Evolutionary conservation across 306 rosid species (phyloP), one percentile per base, ranked within the genome.

Genomic region (Parietaria judaica): DNA sequence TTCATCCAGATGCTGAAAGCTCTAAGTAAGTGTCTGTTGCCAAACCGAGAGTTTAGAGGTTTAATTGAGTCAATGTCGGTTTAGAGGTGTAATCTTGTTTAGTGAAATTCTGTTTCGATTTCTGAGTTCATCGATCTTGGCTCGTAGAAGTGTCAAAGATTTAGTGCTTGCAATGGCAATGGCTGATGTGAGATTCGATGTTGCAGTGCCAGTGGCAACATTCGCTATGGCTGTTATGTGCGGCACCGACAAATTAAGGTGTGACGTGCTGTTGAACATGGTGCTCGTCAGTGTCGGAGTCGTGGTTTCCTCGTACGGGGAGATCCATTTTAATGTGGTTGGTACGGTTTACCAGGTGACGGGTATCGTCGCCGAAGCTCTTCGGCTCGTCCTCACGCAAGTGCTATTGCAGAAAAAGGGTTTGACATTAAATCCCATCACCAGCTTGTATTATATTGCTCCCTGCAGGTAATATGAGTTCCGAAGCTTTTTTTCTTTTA

Each of bases 1-100:
- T 92, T 92, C 78, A 92, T 92, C 76, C 99, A 92, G 81, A 92
- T 92, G 99, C 99, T 92, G 67, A 92, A 92, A 73, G 99, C 97
- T 69, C 75, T 84, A 61, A 90, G 97, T 90, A 84, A 44, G 96
- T 74, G 54, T 58, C 67, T 44, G 9, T 23, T 23, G 31, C 31
- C 1, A 23, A 23, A 23, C 31, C 31, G 31, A 2, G 31, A 23
- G 31, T 23, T 23, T 23, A 23, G 31, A 23, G 31, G 31, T 23
- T 23, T 23, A 23, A 23, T 23, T 23, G 31, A 23, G 31, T 23
- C 31, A 23, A 23, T 23, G 31, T 23, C 31, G 31, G 1, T 13
- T 46, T 46, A 13, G 50, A 7, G 11, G 13, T 7, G 50, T 8
- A 46, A 13, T 46, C 13, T 46, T 46, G 8, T 46, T 46, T 13